These are phyloP conservation scores for Neoboletus magnificus DNA, from an alignment of 768 basidiomycete species.

Conservation along the genomic window DNA sequence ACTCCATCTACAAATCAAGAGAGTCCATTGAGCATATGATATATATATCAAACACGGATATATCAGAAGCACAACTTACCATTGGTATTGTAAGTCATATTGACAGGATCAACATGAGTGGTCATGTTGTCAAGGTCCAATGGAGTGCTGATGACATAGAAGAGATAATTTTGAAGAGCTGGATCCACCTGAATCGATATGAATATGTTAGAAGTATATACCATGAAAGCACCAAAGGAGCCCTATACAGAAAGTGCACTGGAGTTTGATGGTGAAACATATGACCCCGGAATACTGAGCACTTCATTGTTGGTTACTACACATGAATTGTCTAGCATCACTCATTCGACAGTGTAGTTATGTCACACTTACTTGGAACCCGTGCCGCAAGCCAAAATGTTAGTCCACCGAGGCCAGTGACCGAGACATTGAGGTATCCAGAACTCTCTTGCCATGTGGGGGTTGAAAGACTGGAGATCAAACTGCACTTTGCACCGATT, in stretches of 20 bases:
- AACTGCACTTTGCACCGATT: neutral
- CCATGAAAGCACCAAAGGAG: neutral
- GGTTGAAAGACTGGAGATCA: neutral
- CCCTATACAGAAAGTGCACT: neutral
- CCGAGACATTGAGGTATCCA: neutral
- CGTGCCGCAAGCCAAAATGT: fast-evolving
- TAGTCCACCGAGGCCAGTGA: neutral
- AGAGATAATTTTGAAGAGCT: neutral
- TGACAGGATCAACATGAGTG: neutral
- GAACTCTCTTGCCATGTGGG: neutral
- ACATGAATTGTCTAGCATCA: neutral
- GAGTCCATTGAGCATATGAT: too few species aligned
- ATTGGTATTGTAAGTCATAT: neutral
- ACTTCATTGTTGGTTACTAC: neutral
- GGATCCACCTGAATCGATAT: neutral
- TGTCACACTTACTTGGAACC: neutral
- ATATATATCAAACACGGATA: too few species aligned
- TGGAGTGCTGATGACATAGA: neutral
- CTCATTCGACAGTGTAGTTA: neutral
- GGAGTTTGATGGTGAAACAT: neutral
- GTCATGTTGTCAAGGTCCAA: neutral
- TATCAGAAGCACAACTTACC: too few species aligned
- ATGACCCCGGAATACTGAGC: neutral
- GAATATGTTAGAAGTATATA: neutral
- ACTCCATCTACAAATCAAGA: neutral